phyloP scores from a whole-genome alignment of 2,329 filamentous ascomycete genomes.

The Alternaria arbusti region DNA sequence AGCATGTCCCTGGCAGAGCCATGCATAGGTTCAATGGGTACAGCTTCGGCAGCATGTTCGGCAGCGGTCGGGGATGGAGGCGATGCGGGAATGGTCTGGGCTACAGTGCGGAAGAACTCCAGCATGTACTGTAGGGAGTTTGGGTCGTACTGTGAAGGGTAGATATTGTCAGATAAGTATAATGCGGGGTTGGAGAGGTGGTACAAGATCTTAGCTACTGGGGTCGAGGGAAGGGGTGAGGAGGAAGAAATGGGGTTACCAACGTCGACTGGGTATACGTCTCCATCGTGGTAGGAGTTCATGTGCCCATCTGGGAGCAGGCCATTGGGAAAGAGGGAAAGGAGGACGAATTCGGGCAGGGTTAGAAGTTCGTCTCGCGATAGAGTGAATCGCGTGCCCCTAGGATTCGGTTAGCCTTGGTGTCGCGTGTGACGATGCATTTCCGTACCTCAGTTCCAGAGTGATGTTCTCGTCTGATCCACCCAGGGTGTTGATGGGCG shows the following conservation, averaged over 20 bases:
- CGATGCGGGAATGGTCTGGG: constrained; percentile 88
- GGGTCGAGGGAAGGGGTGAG: constrained; percentile 40
- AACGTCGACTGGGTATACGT: constrained; percentile 97
- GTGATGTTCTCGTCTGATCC: constrained; percentile 92
- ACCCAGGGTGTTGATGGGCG: constrained; percentile 87
- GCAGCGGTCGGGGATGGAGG: constrained; percentile 65
- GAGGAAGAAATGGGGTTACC: constrained; percentile 56
- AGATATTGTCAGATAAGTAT: constrained; percentile 64
- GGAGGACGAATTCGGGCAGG: constrained; percentile 92
- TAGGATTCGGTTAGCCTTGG: constrained; percentile 50
- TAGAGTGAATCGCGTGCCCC: constrained; percentile 90
- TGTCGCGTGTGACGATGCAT: background rate
- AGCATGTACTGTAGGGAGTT: constrained; percentile 98
- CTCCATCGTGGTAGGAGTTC: constrained; percentile 89
- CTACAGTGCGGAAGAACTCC: constrained; percentile 95
- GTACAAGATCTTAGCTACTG: constrained; percentile 48
- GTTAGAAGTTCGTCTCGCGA: constrained; percentile 95
- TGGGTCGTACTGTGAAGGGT: constrained; percentile 83
- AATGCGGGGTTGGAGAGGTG: constrained; percentile 54
- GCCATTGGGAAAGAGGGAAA: constrained; percentile 99
- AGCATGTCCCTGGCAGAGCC: constrained; percentile 76
- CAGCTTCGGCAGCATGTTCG: constrained; percentile 57
- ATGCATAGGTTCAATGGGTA: constrained; percentile 75
- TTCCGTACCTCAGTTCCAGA: constrained; percentile 83
- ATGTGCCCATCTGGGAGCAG: constrained; percentile 95